A percentile compares a stretch with the other conserved stretches of the same genome.
Conservation (phyloP, 352 stramenopile genomes). For the Phytophthora multivora region DNA sequence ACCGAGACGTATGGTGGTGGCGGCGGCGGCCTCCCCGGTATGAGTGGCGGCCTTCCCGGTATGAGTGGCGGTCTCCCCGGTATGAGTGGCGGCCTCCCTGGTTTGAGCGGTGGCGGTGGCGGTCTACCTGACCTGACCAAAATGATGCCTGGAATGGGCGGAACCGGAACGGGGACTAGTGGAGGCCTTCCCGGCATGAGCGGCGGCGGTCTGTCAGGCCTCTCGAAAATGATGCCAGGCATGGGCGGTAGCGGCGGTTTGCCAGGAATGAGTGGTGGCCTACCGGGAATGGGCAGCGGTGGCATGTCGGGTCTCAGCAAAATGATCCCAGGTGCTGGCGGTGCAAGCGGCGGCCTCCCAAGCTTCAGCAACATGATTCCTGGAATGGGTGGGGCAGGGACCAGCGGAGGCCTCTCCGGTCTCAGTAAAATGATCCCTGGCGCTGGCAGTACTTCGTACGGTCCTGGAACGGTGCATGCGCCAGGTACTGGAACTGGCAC, state of each 20-base stretch:
- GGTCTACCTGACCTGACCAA: background rate
- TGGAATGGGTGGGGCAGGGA: background rate
- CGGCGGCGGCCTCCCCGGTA: no score
- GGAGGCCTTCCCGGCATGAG: background rate
- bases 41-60: no score
- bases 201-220: background rate
- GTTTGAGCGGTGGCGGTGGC: background rate
- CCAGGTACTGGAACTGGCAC: background rate
- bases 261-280: background rate
- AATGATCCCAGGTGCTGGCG: background rate
- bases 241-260: background rate
- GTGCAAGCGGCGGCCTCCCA: background rate
- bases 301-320: conserved; percentile 1
- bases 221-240: background rate
- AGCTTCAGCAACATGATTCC: conserved; percentile 5
- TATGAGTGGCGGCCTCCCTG: background rate
- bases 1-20: background rate
- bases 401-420: conserved; percentile 3
- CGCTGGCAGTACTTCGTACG: conserved; percentile 3
- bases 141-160: background rate
- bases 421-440: conserved; percentile 12
- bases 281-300: background rate
- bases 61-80: background rate
- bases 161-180: background rate
- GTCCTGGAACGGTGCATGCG: conserved; percentile 5